phyloP scores from a whole-genome alignment of 441 rosid genomes.

The Gossypium trilobum region DNA sequence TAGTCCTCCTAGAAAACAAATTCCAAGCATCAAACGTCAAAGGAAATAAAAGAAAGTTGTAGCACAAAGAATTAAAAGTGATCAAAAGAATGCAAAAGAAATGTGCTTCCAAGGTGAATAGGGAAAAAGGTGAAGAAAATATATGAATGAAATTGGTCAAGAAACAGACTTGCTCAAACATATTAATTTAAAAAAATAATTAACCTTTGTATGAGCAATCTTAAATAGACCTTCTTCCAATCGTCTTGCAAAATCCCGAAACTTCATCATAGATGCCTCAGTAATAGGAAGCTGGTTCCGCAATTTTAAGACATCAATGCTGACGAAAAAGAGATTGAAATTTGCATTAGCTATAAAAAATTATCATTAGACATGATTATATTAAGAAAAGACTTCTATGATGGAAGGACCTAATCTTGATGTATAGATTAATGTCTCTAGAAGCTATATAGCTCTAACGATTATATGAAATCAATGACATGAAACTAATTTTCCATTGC shows the following conservation, averaged over 20 bases:
- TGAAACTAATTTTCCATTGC: background rate
- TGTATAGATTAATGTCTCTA: background rate
- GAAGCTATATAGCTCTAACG: background rate
- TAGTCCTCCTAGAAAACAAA: slow-evolving; percentile 66
- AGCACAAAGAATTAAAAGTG: background rate
- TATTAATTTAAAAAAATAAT: background rate
- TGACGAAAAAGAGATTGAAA: slow-evolving; percentile 26
- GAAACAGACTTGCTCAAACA: background rate
- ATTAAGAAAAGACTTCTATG: background rate
- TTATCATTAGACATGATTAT: background rate
- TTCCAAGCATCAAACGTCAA: slow-evolving; percentile 10
- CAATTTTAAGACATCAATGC: slow-evolving; percentile 45
- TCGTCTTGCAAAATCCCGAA: slow-evolving; percentile 68
- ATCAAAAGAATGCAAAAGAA: background rate
- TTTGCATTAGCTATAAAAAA: slow-evolving; percentile 2
- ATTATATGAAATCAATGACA: background rate
- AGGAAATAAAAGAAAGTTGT: background rate
- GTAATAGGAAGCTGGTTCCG: slow-evolving; percentile 40
- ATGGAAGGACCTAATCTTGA: background rate
- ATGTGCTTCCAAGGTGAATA: background rate
- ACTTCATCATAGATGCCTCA: slow-evolving; percentile 46
- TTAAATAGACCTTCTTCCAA: slow-evolving; percentile 86
- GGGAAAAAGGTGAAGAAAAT: background rate
- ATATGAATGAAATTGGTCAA: background rate
- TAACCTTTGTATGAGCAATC: slow-evolving; percentile 67